Evolutionary conservation across 768 basidiomycete species (phyloP), one percentile per base, ranked within the genome.

Genomic region (Termitomyces sp.): DNA sequence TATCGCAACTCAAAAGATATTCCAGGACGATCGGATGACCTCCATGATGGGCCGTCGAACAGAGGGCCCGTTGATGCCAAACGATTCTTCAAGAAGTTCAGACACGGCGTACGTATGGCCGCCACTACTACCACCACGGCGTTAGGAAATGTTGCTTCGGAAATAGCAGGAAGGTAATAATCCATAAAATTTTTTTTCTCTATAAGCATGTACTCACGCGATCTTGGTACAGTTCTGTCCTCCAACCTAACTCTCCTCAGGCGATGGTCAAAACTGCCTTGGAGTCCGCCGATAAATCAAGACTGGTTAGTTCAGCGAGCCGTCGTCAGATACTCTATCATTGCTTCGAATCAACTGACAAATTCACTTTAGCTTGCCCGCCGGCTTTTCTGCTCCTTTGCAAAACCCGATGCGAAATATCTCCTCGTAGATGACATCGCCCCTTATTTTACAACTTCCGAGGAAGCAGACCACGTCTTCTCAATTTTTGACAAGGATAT

Each of bases 161-260:
- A 81, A 65, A 81, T 82, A 59, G 75, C 79, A 52, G 81, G 81
- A 37, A 82, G 77, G 79, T 79, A 60, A 60, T 63, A 36, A n/a
- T 47, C 42, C 9, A 3, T 50, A 18, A 41, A 49, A 54, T 24
- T 44, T 42, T 20, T 36, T 49, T 20, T 44, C 39, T 20, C 13
- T 9, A 13, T 36, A 24, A 31, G 13, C 24, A 42, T 34, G 27
- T 37, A 62, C 55, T 54, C 27, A 55, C 41, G 46, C 39, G 34
- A 54, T 24, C 20, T 34, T 22, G 27, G 8, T 60, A 59, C 50
- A 85, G 84, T 59, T 87, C 86, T 41, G 82, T 95, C n/a, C 72
- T 95, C 22, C 93, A 95, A 69, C 93, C 93, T 44, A 94, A 95
- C 68, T 91, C 90, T 1, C 89, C 91, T 0, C 83, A 84, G 67